Evolutionary conservation across 2,329 filamentous ascomycete genomes (phyloP).

Genomic region (Fusarium sp.): DNA sequence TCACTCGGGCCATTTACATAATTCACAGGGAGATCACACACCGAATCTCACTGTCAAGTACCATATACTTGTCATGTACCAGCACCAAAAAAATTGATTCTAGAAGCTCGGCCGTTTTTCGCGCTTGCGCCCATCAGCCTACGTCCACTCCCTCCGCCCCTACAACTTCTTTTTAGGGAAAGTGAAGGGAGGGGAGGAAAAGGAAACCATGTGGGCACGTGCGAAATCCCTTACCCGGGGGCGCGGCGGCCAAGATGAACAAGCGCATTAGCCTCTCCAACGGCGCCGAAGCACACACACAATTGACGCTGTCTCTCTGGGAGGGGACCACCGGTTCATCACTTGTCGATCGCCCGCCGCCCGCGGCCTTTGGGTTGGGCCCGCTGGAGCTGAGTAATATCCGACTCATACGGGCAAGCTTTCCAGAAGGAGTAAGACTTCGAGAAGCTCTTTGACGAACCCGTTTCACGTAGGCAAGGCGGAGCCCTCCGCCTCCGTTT

Average conservation of each 20-base stretch:
- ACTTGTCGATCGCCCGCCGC: conserved; percentile 12
- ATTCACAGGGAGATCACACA: conserved; percentile 2
- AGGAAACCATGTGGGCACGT: conserved; percentile 2
- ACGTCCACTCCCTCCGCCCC: conserved; percentile 20
- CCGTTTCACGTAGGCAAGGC: background rate
- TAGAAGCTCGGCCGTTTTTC: conserved; percentile 11
- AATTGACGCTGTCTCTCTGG: background rate
- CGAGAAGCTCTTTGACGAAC: background rate
- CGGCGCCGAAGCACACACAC: conserved; percentile 6
- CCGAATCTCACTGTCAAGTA: conserved; percentile 19
- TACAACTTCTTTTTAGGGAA: background rate
- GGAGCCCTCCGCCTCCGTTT: conserved; percentile 1
- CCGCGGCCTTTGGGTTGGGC: background rate
- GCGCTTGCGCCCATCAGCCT: conserved; percentile 12
- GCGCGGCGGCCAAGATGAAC: background rate
- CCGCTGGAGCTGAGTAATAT: conserved; percentile 28
- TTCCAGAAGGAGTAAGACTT: conserved; percentile 26
- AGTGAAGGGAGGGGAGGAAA: background rate
- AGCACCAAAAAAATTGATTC: conserved; percentile 14
- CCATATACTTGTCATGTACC: conserved; percentile 21
- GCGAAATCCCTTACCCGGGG: conserved; percentile 6
- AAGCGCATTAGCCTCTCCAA: conserved; percentile 21
- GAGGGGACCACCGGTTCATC: background rate
- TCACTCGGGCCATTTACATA: conserved; percentile 25
- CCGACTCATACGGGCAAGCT: background rate